Base-by-base conservation (phyloP, 2,329 filamentous ascomycete species). In the Fonsecaea erecta region DNA sequence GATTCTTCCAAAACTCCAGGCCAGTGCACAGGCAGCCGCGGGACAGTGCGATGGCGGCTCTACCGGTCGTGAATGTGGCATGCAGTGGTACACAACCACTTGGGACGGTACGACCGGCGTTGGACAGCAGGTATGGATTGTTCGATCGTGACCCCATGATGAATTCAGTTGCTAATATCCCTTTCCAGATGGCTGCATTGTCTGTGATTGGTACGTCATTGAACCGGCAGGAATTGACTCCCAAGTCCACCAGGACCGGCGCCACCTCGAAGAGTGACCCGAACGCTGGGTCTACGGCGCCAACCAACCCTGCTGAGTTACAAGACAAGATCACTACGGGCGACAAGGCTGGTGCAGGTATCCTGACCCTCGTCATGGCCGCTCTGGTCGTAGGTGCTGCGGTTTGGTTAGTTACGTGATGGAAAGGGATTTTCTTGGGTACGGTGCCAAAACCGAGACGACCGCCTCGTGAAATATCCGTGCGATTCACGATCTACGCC, bases 141-240 rank as follows among this genome's bases (percentile, higher is more conserved):
- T 35, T 56, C n/a, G 16, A 4, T 9, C 40, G 26, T 18, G 11
- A 40, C 21, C 18, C 35, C 14, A 37, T 30, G 24, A 16, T 58
- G 21, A 24, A 14, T 24, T 26, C 11, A 9, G n/a, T 52, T 54
- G 30, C 62, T 65, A 54, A 64, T 46, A 26, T 14, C 34, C 64
- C 26, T 60, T 26, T 32, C 35, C 53, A 72, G 68, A 89, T 91
- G 84, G 88, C 85, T 69, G 88, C 86, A 0, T 78, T 90, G 30
- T 84, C 85, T 21, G 83, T 88, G 14, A 78, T 91, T 69, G 86
- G 86, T 75, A 85, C 87, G 63, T 84, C 82, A 37, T 78, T 90
- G 16, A 77, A 86, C 43, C 74, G 78, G 40, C 74, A 75, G n/a
- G 76, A 78, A 1, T 73, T 77, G 26, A 75, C 75, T 0, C 83